Evolutionary conservation across 2,329 filamentous ascomycete species (phyloP), one percentile per base, ranked within the genome.

Genomic region (Berkeleyomyces rouxiae): DNA sequence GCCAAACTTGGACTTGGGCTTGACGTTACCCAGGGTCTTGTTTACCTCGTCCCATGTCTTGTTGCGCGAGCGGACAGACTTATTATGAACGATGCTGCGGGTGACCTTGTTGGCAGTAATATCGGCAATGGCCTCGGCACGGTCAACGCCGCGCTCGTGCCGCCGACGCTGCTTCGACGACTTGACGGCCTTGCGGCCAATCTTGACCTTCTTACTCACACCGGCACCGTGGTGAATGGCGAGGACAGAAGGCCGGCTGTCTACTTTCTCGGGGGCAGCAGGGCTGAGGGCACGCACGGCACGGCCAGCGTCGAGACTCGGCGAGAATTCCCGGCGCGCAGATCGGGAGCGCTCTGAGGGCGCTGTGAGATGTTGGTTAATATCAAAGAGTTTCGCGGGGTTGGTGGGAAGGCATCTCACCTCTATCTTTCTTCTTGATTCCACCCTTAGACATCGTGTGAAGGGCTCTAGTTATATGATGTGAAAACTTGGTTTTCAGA

Each of bases 141-240:
- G 78, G 70, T 84, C 82, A 65, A 81, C 73, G 59, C 74, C 79
- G 68, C 77, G 79, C 68, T 84, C 81, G 51, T 82, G 78, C 55
- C 83, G 76, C 67, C 74, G 75, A 31, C 78, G 75, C 3, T 81
- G 81, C 70, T 77, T 80, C 66, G 76, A 72, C 67, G 81, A 83
- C 70, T 82, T 68, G 6, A 77, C 74, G n/a, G 73, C 67, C 69
- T 82, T 82, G 68, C 80, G 77, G 62, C 75, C 75, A 65, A 75
- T 74, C 71, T 83, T 87, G 65, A 76, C 69, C 73, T 86, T 88
- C 72, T 88, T 90, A 62, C 75, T 74, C 7, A 92, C 78, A 39
- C 88, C 88, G 16, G 83, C 79, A 1, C 76, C 75, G 70, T 84
- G 81, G 67, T 87, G 85, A 13, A 85, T 82, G 46, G 82, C 82